Base-by-base conservation (phyloP, 2,329 filamentous ascomycete genomes). In the Penicillium occitanis region DNA sequence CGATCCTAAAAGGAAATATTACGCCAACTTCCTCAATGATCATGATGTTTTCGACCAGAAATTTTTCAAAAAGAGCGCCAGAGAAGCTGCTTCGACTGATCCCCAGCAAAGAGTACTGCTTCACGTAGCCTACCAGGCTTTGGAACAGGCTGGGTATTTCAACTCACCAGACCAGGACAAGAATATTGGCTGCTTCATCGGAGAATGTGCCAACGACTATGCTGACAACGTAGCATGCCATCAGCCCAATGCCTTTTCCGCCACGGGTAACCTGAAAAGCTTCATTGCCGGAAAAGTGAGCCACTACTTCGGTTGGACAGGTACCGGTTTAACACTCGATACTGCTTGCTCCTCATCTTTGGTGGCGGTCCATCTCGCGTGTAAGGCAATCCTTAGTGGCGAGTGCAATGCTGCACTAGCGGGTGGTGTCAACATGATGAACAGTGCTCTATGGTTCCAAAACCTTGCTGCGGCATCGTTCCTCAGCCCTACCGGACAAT, bases 401-500 rank as follows among this genome's bases (percentile, higher is more conserved):
- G 74, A 77, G 33, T 73, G 68, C 19, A 68, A 69, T 5, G 66
- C 73, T 1, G 72, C 75, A 10, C 53, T 75, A 14, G 71, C 70
- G 7, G 66, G 69, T 25, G 73, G 73, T 1, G 60, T 72, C 7
- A 72, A 73, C 44, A 68, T 74, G 13, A 69, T 75, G 30, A 66
- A 78, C 2, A 72, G 71, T 22, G 74, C 76, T 71, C 73, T 64
- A 76, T 73, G 63, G 72, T 79, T 17, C 70, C 73, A 4, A 71
- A 74, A 64, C 73, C 71, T 59, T 75, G 76, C 33, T 66, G 74
- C 25, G 68, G 81, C 71, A 73, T 86, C 57, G 80, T 88, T 28
- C 84, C 83, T 84, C 0, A 82, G 78, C 0, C 81, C 85, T 33
- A 80, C 81, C 0, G 85, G 85, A 1, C 79, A 82, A 53, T 86